Base-by-base conservation (phyloP, 192 early-diverging fungal genomes). In the Linnemannia zychae region DNA sequence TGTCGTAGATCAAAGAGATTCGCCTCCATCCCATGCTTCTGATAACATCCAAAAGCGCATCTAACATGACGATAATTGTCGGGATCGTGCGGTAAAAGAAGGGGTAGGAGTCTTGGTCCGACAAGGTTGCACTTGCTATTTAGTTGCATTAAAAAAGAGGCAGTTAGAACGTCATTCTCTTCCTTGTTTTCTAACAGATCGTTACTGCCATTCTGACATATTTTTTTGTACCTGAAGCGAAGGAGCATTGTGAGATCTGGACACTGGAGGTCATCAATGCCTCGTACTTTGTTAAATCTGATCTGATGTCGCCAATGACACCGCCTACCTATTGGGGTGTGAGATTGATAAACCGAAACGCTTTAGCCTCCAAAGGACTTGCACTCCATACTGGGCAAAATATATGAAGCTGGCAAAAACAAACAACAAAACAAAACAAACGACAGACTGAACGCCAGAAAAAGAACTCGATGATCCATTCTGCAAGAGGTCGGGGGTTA, bases 21-120 rank as follows among this genome's bases (percentile, higher is more conserved):
- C 88, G 81, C n/a, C 46, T 76, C 90, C 90, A 90, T 7, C 84
- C 87, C 37, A 84, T 71, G 11, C 65, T 52, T 5, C 72, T 63
- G 22, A 80, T 66, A 53, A 89, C 78, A 9, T 74, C 50, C 48
- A 90, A 60, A 50, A 90, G 78, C 31, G 81, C 81, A 75, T 90
- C 88, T 38, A 86, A 37, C 34, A 88, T 44, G 6, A 89, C 70
- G 18, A 89, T 72, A 3, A 79, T 76, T 17, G 90, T 90, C 22
- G 90, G 88, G 33, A 90, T 88, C 0, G 90, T 89, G 40, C 90
- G 82, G 60, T 82, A 90, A 69, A 90, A 90, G 69, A 82, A 88
- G 31, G 85, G 77, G 53, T 84, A 90, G 31, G 71, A 73, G 11
- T 28, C 50, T 46, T 72, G 67, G 71, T 90, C 84, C 4, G 90